Evolutionary conservation across 257 asterid species (phyloP), one percentile per base, ranked within the genome.

Genomic region (Henckelia pumila): DNA sequence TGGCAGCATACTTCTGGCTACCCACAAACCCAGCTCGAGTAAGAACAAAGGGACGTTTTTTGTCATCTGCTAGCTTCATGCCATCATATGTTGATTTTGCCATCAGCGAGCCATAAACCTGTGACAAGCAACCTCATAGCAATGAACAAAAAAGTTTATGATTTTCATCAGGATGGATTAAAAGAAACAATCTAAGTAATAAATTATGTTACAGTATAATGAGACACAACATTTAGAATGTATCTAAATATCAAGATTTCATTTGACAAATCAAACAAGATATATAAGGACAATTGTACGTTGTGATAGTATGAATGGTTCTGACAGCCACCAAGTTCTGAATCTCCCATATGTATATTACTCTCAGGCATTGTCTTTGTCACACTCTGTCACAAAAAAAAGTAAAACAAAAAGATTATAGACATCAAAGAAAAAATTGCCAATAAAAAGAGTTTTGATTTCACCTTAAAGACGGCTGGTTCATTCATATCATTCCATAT

Each of bases 401-500:
- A 7, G 8, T 4, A 35, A 35, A 35, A 40, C 50, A 40, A 40
- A 61, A 49, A 47, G 58, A 79, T 72, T 35, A 76, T 67, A 25
- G 8, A 70, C n/a, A 73, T 24, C 47, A 6, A 21, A 47, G 20
- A 59, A 30, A 75, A 69, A 70, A 19, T 56, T 49, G 63, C 53
- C 55, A 8, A 21, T 47, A 35, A 29, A 58, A 63, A 71, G 61
- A 64, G 6, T 30, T 68, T 37, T 35, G 57, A 71, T 69, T 75
- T 80, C 82, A 90, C 99, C 97, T 93, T 90, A 80, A 93, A 93
- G 66, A 93, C 82, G 64, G 97, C 95, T 14, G 99, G 99, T 69
- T 93, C 99, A 55, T 93, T 93, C 99, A 93, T 93, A 74, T 93
- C 99, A 77, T 93, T 93, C 99, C 99, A 90, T 80, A 93, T 93